Base-by-base conservation (phyloP, 768 basidiomycete genomes). In the Leucocoprinus sp. region DNA sequence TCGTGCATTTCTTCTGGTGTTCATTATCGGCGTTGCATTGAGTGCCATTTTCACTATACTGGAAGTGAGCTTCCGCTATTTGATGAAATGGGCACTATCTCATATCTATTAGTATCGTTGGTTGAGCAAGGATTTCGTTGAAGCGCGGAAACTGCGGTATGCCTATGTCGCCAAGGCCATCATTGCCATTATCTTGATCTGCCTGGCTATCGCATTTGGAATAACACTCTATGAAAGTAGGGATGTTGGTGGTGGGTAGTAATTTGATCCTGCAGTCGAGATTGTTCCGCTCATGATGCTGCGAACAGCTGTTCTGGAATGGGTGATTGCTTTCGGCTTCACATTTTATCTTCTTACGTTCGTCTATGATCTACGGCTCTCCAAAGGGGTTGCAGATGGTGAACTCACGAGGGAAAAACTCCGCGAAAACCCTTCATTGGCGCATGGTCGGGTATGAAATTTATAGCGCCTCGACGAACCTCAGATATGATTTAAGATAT, bases 341-440 rank as follows among this genome's bases (percentile, higher is more conserved):
- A 80, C 80, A 4, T 71, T 84, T 52, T 89, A 84, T 60, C 63
- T 87, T 31, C 65, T 85, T 48, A 82, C 84, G 0, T 89, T 84
- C 63, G 76, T 60, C 51, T 83, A 74, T 58, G 87, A 90, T 59
- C 69, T 86, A n/a, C 67, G 76, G 39, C 68, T 74, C 58, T 70
- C 77, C 3, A 78, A 74, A 53, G 77, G 76, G 40, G 60, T 72
- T 2, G 63, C 61, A 37, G 68, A 65, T 48, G 75, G 76, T 33
- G 65, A 77, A 54, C 65, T 75, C 26, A 66, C 57, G 54, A 55
- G 46, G 21, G 56, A 60, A 24, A 54, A 59, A 9, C 49, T 73
- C 21, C 50, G 42, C 9, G 40, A 39, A 22, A 40, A 48, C 37
- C 42, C 38, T 26, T 42, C 42, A 14, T 34, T 49, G 15, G 42